Evolutionary conservation across 1,139 yeast genomes (phyloP).

Genomic region (Kodamaea fungicola): DNA sequence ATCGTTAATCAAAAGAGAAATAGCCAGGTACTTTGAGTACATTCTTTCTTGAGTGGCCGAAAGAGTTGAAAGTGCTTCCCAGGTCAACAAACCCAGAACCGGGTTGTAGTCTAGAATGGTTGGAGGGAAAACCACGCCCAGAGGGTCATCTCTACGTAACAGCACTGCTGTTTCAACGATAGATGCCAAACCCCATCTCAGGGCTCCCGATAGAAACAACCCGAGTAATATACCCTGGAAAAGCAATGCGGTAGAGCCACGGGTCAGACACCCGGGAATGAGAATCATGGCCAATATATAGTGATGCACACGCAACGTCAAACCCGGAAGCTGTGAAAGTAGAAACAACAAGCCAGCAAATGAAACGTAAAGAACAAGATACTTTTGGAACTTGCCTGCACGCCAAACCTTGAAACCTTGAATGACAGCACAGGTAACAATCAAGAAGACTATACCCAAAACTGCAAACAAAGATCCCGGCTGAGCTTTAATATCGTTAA

Average conservation of each 20-base stretch:
- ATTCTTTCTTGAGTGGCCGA: constrained; percentile 6
- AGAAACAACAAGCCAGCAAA: constrained; percentile 45
- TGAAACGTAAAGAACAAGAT: constrained; percentile 47
- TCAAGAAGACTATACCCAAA: constrained; percentile 40
- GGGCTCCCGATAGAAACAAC: constrained; percentile 75
- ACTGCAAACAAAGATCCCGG: constrained; percentile 78
- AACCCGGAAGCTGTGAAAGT: constrained; percentile 57
- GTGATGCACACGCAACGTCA: constrained; percentile 82
- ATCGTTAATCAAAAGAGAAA: constrained; percentile 71
- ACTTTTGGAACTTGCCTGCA: constrained; percentile 66
- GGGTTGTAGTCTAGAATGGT: constrained; percentile 34
- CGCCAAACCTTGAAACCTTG: constrained; percentile 83
- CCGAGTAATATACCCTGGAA: constrained; percentile 88
- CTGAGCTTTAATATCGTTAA: constrained; percentile 64
- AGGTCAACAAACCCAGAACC: constrained; percentile 28
- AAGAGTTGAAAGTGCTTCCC: constrained; percentile 21
- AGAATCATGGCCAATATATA: constrained; percentile 77
- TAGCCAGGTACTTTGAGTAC: constrained; percentile 32
- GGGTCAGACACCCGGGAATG: constrained; percentile 84
- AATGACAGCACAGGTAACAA: constrained; percentile 54
- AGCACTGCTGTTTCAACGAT: constrained; percentile 74
- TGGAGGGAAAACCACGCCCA: constrained; percentile 62
- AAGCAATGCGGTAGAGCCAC: constrained; percentile 63
- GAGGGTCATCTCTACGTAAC: constrained; percentile 72
- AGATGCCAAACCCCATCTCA: constrained; percentile 93